Base-by-base conservation (phyloP, 2,329 filamentous ascomycete species). In the Celoporthe dispersa region DNA sequence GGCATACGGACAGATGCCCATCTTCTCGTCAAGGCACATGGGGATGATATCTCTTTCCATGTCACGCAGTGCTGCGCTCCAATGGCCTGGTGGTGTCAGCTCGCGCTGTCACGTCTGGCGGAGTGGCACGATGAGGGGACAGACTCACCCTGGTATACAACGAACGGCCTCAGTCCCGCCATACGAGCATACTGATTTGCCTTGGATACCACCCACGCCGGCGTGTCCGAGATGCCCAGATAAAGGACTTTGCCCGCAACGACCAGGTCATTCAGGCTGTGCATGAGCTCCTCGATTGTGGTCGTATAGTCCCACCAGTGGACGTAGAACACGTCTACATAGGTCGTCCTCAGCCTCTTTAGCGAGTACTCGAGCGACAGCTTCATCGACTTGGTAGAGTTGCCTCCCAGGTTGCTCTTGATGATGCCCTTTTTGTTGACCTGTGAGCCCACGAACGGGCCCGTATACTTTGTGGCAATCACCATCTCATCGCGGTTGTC, bases 1-100 rank as follows among this genome's bases (percentile, higher is more conserved):
- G 64, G 87, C 88, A 88, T 88, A 92, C 0, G 89, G 88, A 0
- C 83, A 79, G 4, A 90, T 73, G 31, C 81, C 89, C 89, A 84
- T 83, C 68, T 81, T 81, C 41, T 80, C 80, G 33, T 78, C 75
- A 22, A 79, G 77, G 7, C 77, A 77, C 81, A 84, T 82, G 3
- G 83, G 82, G 14, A 84, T 74, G 60, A 83, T 81, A 4, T 83
- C 81, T 25, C 81, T 78, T 72, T 83, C 81, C 35, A 82, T 73
- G 69, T 82, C 80, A 14, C 80, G 77, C 31, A 67, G 28, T 63
- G 76, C 71, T 7, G 37, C 51, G 31, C 37, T 64, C 62, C 67
- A 69, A 14, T 41, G 35, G n/a, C 60, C 37, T 63, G 7, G 19
- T 25, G n/a, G 1, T 39, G 59, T 62, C 60, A 63, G 37, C 22